Evolutionary conservation across 768 basidiomycete species (phyloP).

Genomic region (Hygrophorus pudorinus): DNA sequence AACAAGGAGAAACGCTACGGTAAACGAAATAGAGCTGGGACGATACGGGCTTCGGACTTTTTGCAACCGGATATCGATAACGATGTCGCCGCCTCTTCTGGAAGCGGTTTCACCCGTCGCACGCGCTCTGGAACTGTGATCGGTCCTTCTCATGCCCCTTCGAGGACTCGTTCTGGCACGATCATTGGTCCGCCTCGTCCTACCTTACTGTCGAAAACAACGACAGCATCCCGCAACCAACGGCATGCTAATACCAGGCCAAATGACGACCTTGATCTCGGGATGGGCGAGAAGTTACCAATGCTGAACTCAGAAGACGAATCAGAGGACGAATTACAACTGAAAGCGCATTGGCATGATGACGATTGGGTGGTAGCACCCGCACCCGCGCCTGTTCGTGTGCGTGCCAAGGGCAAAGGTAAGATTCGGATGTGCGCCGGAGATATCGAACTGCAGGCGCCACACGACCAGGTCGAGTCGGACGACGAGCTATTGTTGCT

Average conservation of each 20-base stretch:
- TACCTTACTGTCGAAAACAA: neutral
- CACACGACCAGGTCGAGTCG: conserved; percentile 10
- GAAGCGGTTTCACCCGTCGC: conserved; percentile 13
- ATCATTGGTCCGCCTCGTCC: conserved; percentile 17
- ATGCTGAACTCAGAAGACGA: conserved; percentile 1
- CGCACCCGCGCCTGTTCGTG: conserved; percentile 1
- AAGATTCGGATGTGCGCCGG: too few species aligned
- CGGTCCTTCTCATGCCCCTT: conserved; percentile 12
- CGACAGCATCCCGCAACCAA: conserved; percentile 3
- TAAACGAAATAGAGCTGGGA: conserved; percentile 32
- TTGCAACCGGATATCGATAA: conserved; percentile 7
- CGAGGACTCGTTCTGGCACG: conserved; percentile 22
- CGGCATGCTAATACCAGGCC: conserved; percentile 1
- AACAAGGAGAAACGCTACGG: conserved; percentile 8
- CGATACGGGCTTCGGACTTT: conserved; percentile 41
- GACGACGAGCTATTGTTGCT: conserved; percentile 18
- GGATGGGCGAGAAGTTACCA: neutral
- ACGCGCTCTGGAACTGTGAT: conserved; percentile 25
- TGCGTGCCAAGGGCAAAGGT: neutral
- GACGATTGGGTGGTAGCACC: conserved; percentile 8
- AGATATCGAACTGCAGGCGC: neutral
- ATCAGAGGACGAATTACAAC: conserved; percentile 10
- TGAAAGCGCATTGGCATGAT: conserved; percentile 10
- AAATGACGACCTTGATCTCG: conserved; percentile 1
- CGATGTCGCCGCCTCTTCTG: conserved; percentile 3